Evolutionary conservation across 2,329 filamentous ascomycete genomes (phyloP), one percentile per base, ranked within the genome.

Genomic region (Alternaria rosae): DNA sequence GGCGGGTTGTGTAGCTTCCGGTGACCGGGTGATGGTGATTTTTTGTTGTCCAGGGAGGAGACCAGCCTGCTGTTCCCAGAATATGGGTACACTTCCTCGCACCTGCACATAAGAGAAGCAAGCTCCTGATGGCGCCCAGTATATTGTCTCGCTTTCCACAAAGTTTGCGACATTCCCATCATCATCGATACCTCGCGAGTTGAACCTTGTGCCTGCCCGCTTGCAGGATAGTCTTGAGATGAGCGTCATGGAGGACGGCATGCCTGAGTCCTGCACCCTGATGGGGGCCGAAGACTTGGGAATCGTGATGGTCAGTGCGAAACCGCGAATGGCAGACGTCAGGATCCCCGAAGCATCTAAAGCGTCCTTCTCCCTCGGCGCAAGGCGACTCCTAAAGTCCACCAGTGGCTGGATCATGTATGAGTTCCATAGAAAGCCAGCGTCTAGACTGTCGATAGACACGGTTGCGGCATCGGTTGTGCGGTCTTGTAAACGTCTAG

Each of bases 121-220:
- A 7, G 93, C 87, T 1, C 84, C 85, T 1, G 88, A 87, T 1
- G 92, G 91, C 70, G 90, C 91, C 91, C 92, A 97, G 75, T 96
- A 94, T 42, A 94, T 89, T 0, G 93, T 97, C 80, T 99, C 95
- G 0, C 93, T 95, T 80, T 99, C 95, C n/a, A 98, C 95, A 79
- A 97, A 99, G 79, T 99, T 99, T 63, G 95, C 94, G 26, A 98
- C 95, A 72, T 98, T 93, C 13, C 95, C 95, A 74, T 98, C 93
- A 76, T 99, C 95, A 75, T 99, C 95, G 67, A 99, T 97, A 41
- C 95, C 95, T 69, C 95, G 87, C n/a, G 94, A 91, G 78, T 98
- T 98, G 84, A 98, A 99, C 42, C 95, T 88, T 15, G 95, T 99
- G 21, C 95, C 95, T 17, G 95, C 95, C 81, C 94, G 88, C 70